Base-by-base conservation (phyloP, 2,329 filamentous ascomycete species). In the Stagonosporopsis cucurbitacearum region DNA sequence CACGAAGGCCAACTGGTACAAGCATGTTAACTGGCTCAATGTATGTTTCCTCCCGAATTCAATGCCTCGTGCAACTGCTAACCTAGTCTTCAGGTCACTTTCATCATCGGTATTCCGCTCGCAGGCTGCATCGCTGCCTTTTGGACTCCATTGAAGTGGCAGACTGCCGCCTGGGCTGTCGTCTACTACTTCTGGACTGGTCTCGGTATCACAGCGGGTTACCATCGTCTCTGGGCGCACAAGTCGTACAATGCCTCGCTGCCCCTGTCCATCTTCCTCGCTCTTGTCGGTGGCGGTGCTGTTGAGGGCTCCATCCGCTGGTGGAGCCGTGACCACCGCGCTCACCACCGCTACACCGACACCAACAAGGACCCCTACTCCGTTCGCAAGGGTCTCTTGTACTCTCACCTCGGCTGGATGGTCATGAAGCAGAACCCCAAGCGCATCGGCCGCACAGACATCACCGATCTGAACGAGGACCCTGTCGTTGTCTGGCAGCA, bases 1-100 rank as follows among this genome's bases (percentile, higher is more conserved):
- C 64, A 96, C 91, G 59, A 84, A 83, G 78, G 78, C 82, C 64
- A 96, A 96, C 81, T 95, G 91, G 91, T 88, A 93, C 80, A 88
- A 94, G 80, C 92, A 96, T 74, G 84, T 96, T 82, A 92, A 96
- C 84, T 96, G 93, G 92, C 84, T 96, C 66, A 96, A 96, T 77
- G 88, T 91, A 68, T 84, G 71, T 46, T 40, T 28, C 4, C 6
- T 12, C 9, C 6, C 9, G 9, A 2, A 6, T 3, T 3, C 23
- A 28, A 25, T 17, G 11, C 28, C 3, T 8, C 3, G 23, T 28
- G 6, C 33, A 25, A 23, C 15, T 6, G 23, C 69, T 71, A 58
- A 72, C 62, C 45, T 2, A 1, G 1, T 15, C 8, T 91, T 64
- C 93, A 96, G 79, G 87, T 90, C 59, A 85, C 82, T 64, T 85